phyloP scores from a whole-genome alignment of 371 early-diverging fungal species.

The Syncephalastrum racemosum region DNA sequence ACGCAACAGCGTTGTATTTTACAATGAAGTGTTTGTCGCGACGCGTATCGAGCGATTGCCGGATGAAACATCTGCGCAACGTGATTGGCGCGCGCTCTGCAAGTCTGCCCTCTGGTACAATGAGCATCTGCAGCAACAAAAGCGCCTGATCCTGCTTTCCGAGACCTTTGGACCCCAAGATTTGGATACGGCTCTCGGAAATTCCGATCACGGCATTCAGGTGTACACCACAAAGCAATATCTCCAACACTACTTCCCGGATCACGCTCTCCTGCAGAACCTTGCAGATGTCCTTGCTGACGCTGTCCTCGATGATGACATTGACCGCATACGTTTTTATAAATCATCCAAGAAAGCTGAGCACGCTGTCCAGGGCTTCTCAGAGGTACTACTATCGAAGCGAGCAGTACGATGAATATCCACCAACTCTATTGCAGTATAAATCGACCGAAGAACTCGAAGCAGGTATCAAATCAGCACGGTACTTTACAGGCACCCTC shows the following conservation, averaged over 20 bases:
- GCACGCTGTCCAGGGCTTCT: constrained; percentile 42
- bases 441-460: constrained; percentile 59
- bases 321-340: constrained; percentile 32
- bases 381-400: constrained; percentile 41
- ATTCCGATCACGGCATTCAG: constrained; percentile 7
- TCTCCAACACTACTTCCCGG: constrained; percentile 40
- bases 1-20: constrained; percentile 60
- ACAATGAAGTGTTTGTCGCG: constrained; percentile 61
- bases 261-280: constrained; percentile 40
- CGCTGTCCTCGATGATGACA: constrained; percentile 55
- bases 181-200: neutral
- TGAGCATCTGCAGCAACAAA: constrained; percentile 38
- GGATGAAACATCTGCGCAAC: constrained; percentile 40
- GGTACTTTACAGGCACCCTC: constrained; percentile 56
- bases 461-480: constrained; percentile 58
- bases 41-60: constrained; percentile 48
- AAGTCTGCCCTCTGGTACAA: constrained; percentile 60
- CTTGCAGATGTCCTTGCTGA: constrained; percentile 51
- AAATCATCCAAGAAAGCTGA: constrained; percentile 21
- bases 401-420: neutral
- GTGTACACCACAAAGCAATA: constrained; percentile 44
- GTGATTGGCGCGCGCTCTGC: constrained; percentile 64
- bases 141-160: constrained; percentile 55
- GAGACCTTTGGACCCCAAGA: constrained; percentile 29
- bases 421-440: constrained; percentile 33